phyloP scores from a whole-genome alignment of 176 grass and related monocot species.

The Carex scoparia region DNA sequence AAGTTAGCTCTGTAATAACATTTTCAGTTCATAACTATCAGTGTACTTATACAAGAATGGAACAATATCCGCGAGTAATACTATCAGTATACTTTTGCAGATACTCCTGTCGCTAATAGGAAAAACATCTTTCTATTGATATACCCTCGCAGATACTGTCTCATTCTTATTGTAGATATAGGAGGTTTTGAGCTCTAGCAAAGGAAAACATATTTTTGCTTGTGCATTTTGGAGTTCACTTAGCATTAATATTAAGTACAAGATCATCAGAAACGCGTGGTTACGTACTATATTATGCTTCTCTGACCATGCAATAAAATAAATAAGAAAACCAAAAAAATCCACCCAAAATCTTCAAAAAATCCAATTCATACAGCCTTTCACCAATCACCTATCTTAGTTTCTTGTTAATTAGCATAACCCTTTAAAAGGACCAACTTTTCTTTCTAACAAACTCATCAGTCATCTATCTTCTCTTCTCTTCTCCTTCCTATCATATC shows the following conservation, averaged over 20 bases:
- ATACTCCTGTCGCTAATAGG: no score
- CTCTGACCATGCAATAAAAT: constrained; percentile 24
- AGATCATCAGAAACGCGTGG: constrained; percentile 12
- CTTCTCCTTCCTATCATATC: background rate
- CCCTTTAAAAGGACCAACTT: constrained; percentile 7
- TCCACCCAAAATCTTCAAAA: constrained; percentile 24
- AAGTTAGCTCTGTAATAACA: no score
- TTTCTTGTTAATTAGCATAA: background rate
- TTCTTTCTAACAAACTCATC: background rate
- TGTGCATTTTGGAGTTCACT: background rate
- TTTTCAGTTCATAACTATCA: no score
- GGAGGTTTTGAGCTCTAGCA: background rate
- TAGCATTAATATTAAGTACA: constrained; percentile 9
- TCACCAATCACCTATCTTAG: background rate
- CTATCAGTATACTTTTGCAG: no score
- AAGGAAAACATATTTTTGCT: background rate
- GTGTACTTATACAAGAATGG: no score
- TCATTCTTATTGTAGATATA: no score
- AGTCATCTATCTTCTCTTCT: background rate
- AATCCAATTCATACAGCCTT: constrained; percentile 16
- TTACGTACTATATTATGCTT: constrained; percentile 18
- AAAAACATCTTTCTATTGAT: no score
- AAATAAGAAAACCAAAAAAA: constrained; percentile 13
- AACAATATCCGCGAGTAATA: no score
- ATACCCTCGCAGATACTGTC: no score